A percentile compares a stretch with the other conserved stretches of the same genome.
phyloP scores from a whole-genome alignment of 1,284 basidiomycete genomes.

The Irpex sp. region DNA sequence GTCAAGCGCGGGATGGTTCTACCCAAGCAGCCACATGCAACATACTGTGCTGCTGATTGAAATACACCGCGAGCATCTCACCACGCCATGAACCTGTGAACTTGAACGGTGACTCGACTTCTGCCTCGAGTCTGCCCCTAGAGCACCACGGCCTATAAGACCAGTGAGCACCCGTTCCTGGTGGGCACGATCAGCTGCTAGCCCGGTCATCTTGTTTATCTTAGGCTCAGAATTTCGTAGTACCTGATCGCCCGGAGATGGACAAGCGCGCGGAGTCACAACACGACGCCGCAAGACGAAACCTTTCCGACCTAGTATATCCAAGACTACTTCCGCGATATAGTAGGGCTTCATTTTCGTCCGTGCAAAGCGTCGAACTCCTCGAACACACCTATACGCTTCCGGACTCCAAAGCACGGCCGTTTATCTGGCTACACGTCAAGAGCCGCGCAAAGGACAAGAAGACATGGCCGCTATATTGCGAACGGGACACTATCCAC shows the following conservation, averaged over 20 bases:
- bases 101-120: not conserved
- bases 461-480: constrained; percentile 16
- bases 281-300: not conserved
- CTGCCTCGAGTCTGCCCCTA: not conserved
- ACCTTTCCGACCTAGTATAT: not conserved
- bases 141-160: not conserved
- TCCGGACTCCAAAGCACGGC: constrained; percentile 13
- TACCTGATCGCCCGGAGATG: constrained; percentile 2
- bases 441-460: constrained; percentile 16
- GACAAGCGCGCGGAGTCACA: constrained; percentile 14
- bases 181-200: not conserved
- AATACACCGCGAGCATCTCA: constrained; percentile 14
- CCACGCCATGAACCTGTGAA: constrained; percentile 4
- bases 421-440: constrained; percentile 16
- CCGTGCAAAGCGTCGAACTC: constrained; percentile 7
- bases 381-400: constrained; percentile 13
- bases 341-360: constrained; percentile 7
- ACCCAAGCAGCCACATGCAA: constrained; percentile 14
- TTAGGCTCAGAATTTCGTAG: not conserved
- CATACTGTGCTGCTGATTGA: constrained; percentile 14
- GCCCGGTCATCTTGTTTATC: not conserved
- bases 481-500: constrained; percentile 15
- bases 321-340: constrained; percentile 7
- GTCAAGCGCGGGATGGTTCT: constrained; percentile 9
- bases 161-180: not conserved